Evolutionary conservation across 2,329 filamentous ascomycete genomes (phyloP).

Genomic region (Aspergillus fijiensis): DNA sequence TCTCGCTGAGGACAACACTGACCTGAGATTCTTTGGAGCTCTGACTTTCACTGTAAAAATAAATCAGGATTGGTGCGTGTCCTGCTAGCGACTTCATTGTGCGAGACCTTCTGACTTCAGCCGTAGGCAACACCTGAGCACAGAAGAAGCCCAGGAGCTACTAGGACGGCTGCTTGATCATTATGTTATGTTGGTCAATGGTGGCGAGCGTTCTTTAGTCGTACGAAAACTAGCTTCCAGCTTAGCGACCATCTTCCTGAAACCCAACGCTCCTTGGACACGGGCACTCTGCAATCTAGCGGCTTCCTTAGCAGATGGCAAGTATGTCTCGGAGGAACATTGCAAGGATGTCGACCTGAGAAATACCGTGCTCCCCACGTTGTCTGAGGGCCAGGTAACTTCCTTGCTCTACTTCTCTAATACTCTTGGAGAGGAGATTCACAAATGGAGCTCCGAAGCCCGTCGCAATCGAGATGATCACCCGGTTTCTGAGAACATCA

Average conservation of each 20-base stretch:
- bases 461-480: conserved; percentile 17
- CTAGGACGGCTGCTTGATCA: conserved; percentile 43
- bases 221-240: conserved; percentile 49
- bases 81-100: neutral
- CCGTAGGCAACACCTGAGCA: conserved; percentile 38
- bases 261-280: conserved; percentile 40
- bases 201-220: conserved; percentile 41
- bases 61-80: conserved; percentile 75
- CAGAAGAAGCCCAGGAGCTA: conserved; percentile 35
- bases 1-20: conserved; percentile 65
- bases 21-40: conserved; percentile 88
- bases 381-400: conserved; percentile 36
- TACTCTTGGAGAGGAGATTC: conserved; percentile 43
- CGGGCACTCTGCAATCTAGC: conserved; percentile 38
- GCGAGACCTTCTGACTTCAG: neutral
- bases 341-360: conserved; percentile 32
- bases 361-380: conserved; percentile 34
- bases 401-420: conserved; percentile 42
- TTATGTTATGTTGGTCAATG: conserved; percentile 43
- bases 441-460: conserved; percentile 24
- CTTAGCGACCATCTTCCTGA: conserved; percentile 46
- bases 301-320: conserved; percentile 40
- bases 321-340: conserved; percentile 37
- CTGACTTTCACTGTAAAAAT: conserved; percentile 92
- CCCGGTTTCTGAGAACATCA: conserved; percentile 30